Conservation (phyloP, 805 yeast genomes). For the Naumovozyma baii region DNA sequence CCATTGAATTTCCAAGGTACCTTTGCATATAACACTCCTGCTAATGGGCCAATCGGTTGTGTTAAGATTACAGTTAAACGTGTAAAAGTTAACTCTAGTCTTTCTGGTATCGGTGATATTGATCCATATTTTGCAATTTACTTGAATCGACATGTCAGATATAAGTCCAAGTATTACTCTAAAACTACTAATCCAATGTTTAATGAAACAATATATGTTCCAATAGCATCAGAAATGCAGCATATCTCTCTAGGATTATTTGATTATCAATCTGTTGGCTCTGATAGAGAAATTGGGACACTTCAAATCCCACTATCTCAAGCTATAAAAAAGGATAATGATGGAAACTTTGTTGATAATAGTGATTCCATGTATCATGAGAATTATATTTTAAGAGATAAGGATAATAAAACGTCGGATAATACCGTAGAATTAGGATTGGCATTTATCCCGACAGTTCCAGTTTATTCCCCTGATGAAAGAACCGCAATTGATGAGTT, state of each 20-base stretch:
- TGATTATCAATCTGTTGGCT: constrained; percentile 57
- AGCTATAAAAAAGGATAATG: constrained; percentile 34
- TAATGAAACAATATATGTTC: constrained; percentile 49
- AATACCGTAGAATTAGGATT: constrained; percentile 47
- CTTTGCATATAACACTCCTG: constrained; percentile 35
- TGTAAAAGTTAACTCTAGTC: constrained; percentile 40
- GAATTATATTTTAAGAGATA: constrained; percentile 23
- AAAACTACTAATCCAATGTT: constrained; percentile 49
- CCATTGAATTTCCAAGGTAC: constrained; percentile 51
- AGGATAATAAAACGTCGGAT: constrained; percentile 36
- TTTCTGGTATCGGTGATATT: constrained; percentile 61
- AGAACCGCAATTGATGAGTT: constrained; percentile 38
- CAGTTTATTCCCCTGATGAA: constrained; percentile 54
- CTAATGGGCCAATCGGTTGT: constrained; percentile 50
- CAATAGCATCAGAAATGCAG: constrained; percentile 53
- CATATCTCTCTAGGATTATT: constrained; percentile 46
- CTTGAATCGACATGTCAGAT: constrained; percentile 48
- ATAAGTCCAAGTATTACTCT: constrained; percentile 45
- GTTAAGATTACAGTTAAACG: constrained; percentile 48
- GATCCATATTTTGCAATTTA: constrained; percentile 64
- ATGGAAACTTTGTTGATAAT: constrained; percentile 38
- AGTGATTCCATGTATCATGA: constrained; percentile 38
- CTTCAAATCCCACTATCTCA: constrained; percentile 42
- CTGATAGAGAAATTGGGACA: constrained; percentile 57
- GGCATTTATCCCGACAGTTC: constrained; percentile 56